phyloP scores from a whole-genome alignment of 78 protist genomes.

The Dictyostelium brefeldianum region DNA sequence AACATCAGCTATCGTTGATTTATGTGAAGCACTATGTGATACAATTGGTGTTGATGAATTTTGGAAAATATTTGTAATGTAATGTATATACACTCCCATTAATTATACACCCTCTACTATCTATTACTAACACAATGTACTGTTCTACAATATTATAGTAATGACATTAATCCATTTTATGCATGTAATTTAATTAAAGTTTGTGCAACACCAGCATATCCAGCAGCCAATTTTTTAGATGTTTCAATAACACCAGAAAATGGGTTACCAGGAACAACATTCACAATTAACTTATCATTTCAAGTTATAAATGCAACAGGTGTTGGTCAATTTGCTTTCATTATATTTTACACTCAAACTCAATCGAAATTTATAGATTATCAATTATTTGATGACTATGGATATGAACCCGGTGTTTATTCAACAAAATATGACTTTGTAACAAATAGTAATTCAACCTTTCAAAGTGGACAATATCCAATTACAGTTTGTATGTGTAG shows the following conservation, averaged over 20 bases:
- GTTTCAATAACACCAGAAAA: background rate
- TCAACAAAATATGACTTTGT: background rate
- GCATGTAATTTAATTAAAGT: constrained; percentile 60
- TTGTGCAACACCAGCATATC: constrained; percentile 24
- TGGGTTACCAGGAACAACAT: constrained; percentile 26
- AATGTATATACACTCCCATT: constrained; percentile 4
- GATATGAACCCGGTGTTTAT: constrained; percentile 39
- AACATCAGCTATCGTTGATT: background rate
- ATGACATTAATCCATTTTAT: constrained; percentile 69
- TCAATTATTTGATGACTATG: constrained; percentile 13
- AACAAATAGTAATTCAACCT: constrained; percentile 33
- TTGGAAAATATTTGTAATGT: constrained; percentile 61
- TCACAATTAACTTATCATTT: constrained; percentile 26
- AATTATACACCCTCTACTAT: too few species aligned
- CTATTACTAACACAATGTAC: too few species aligned
- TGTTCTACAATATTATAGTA: constrained; percentile 3
- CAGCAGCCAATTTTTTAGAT: constrained; percentile 27
- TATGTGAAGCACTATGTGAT: constrained; percentile 25
- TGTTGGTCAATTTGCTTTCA: constrained; percentile 61
- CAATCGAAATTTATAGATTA: constrained; percentile 39
- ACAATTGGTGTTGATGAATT: constrained; percentile 50
- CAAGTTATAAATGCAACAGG: constrained; percentile 66
- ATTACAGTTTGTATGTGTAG: constrained; percentile 50
- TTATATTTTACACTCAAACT: constrained; percentile 23
- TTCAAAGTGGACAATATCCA: constrained; percentile 53